Base-by-base conservation (phyloP, 768 basidiomycete genomes). In the Coprinopsis strossmayeri region DNA sequence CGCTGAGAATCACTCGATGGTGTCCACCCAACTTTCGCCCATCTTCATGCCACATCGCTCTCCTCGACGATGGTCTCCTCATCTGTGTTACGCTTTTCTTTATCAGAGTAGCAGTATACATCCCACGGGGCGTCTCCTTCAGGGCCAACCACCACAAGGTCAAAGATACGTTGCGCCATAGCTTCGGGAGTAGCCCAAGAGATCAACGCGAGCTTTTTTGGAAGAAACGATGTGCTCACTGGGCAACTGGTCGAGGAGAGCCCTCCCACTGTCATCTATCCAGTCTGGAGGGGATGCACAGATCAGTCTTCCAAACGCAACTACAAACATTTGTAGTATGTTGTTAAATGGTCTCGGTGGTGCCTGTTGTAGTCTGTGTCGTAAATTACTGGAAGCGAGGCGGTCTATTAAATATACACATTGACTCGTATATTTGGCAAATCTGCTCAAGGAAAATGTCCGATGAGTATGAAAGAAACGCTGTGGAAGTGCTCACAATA, bases 261-360 rank as follows among this genome's bases (percentile, higher is more conserved):
- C 58, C 48, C 66, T 69, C 13, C 64, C 59, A 40, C 67, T 60
- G 13, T 50, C 48, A 20, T 70, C 64, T 26, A 84, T 61, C 80
- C 82, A 86, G 37, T 76, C 71, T 13, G 84, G 83, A 10, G 77
- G 68, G 39, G 80, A 81, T 4, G 83, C 80, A 51, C 79, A 90
- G 48, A 82, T 80, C 40, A 92, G 65, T 52, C 88, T 74, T 32
- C 89, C 85, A 47, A 92, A 77, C 0, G 81, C 78, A n/a, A 89
- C 80, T 24, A 82, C 77, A 58, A 89, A 90, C 59, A 81, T 72
- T 55, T 91, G 81, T 11, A 70, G 70, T 23, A 87, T 63, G 26
- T 81, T 81, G 55, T 76, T 80, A 59, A 84, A 83, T 24, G 70
- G 68, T 26, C 78, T 74, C 40, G 67, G 65, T 11, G 75, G 67